phyloP scores from a whole-genome alignment of 2,329 filamentous ascomycete genomes.

The Raffaelea arxii region DNA sequence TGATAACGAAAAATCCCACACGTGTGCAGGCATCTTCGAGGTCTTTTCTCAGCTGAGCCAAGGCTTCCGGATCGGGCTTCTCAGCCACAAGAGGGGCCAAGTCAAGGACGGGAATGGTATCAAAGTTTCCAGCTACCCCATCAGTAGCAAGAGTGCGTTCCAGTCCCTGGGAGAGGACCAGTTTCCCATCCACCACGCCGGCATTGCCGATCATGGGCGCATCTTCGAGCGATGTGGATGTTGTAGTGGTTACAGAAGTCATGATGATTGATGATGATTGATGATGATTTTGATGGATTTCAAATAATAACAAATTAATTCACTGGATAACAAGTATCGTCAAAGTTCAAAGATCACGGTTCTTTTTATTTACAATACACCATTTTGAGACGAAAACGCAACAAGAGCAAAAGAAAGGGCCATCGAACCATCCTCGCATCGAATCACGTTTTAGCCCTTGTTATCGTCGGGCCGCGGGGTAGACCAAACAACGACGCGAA shows the following conservation, averaged over 20 bases:
- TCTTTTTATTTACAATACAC: background rate
- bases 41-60: background rate
- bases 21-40: background rate
- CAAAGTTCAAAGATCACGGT: background rate
- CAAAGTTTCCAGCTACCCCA: constrained; percentile 1
- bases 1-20: background rate
- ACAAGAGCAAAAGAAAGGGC: too few species aligned
- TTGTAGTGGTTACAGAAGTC: background rate
- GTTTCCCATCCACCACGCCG: constrained; percentile 2
- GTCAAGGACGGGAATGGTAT: constrained; percentile 2
- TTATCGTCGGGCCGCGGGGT: too few species aligned
- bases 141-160: background rate
- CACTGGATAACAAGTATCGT: background rate
- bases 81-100: background rate
- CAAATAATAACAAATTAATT: background rate
- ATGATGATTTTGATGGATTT: too few species aligned
- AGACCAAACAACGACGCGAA: too few species aligned
- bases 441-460: too few species aligned
- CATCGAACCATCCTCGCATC: too few species aligned
- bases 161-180: constrained; percentile 3
- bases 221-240: background rate
- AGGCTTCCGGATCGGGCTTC: background rate
- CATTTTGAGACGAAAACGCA: background rate
- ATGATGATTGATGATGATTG: too few species aligned
- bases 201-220: constrained; percentile 1